phyloP scores from a whole-genome alignment of 106 monocot species.

The Phalaenopsis equestris region DNA sequence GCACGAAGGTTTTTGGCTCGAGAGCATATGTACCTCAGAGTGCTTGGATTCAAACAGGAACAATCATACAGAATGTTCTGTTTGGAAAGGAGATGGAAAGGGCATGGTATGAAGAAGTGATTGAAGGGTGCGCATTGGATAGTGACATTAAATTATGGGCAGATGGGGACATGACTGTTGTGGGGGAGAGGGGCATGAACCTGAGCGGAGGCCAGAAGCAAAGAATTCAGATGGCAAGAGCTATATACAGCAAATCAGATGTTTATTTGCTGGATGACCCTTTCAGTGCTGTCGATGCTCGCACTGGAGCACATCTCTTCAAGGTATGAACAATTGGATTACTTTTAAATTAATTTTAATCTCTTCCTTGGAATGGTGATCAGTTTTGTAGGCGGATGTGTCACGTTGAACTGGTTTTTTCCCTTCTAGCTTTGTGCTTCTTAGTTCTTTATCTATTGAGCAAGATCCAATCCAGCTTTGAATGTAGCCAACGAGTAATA shows the following conservation, averaged over 20 bases:
- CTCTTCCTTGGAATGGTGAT: background rate
- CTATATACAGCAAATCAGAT: constrained; percentile 58
- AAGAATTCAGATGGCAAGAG: constrained; percentile 89
- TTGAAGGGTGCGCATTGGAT: constrained; percentile 64
- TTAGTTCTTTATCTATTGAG: no score
- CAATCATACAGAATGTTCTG: constrained; percentile 59
- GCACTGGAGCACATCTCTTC: constrained; percentile 71
- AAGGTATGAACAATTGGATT: constrained; percentile 32
- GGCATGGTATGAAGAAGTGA: constrained; percentile 41
- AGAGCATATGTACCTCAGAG: constrained; percentile 71
- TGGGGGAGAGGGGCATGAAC: constrained; percentile 77
- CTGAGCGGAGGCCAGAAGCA: constrained; percentile 94
- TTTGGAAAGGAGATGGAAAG: constrained; percentile 67
- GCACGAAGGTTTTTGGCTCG: constrained; percentile 35
- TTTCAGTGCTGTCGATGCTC: constrained; percentile 96
- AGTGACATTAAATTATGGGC: constrained; percentile 49
- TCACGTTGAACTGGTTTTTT: background rate
- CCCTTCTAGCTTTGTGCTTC: no score
- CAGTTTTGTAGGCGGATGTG: no score
- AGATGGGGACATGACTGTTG: constrained; percentile 53
- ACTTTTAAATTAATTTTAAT: background rate
- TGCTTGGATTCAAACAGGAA: constrained; percentile 85
- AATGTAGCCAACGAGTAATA: no score
- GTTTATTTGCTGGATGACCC: constrained; percentile 80
- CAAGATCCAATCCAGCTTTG: no score